Conservation (phyloP, 2,329 filamentous ascomycete genomes). For the Verticillium dahliae region DNA sequence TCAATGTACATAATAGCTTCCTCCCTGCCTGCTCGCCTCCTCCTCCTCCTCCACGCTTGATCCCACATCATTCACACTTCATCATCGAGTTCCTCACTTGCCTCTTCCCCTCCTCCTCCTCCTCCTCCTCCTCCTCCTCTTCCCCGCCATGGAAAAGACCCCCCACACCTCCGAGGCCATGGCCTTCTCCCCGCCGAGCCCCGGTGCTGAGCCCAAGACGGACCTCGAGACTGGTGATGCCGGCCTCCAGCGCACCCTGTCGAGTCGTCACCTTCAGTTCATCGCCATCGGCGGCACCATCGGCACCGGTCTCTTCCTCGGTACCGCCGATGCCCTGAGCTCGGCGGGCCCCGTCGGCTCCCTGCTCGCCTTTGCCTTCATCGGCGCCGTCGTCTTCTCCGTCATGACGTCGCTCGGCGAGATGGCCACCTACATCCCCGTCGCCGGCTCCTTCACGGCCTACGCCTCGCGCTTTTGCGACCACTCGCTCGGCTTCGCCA, state of each 20-base stretch:
- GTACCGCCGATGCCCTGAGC: constrained; percentile 55
- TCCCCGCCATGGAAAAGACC: background rate
- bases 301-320: constrained; percentile 67
- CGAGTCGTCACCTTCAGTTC: constrained; percentile 39
- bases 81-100: background rate
- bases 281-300: constrained; percentile 51
- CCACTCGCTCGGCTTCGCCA: constrained; percentile 65
- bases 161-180: background rate
- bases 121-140: background rate
- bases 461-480: constrained; percentile 73
- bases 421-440: constrained; percentile 72
- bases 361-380: constrained; percentile 61
- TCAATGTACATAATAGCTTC: background rate
- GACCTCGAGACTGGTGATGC: constrained; percentile 28
- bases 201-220: constrained; percentile 7
- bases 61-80: background rate
- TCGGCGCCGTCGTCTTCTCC: constrained; percentile 67
- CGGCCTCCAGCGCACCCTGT: constrained; percentile 29
- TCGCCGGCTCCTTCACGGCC: constrained; percentile 68
- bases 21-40: background rate
- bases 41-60: background rate
- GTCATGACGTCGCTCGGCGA: constrained; percentile 67
- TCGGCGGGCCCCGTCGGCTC: constrained; percentile 59
- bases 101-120: background rate
- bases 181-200: background rate